Conservation (phyloP, 2,329 filamentous ascomycete species). For the Gremmenia infestans region DNA sequence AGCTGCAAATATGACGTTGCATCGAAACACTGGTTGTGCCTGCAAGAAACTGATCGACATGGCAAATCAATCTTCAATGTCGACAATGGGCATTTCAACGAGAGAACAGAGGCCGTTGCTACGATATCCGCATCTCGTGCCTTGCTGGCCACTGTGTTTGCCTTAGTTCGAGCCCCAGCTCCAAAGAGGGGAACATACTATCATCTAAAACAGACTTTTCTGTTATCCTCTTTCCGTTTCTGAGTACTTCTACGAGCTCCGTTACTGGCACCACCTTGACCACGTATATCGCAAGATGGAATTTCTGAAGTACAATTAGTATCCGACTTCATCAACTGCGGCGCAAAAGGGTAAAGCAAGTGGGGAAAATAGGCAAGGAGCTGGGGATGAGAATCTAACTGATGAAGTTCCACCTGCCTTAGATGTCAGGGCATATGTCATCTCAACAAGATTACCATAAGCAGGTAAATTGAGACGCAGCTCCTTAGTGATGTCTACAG, state of each 20-base stretch:
- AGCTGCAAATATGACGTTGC: conserved; percentile 86
- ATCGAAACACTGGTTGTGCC: conserved; percentile 93
- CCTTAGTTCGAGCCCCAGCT: background rate
- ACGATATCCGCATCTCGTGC: conserved; percentile 86
- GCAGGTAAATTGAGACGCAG: conserved; percentile 62
- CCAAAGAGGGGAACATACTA: conserved; percentile 49
- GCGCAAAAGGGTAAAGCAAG: conserved; percentile 14
- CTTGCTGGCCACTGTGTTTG: conserved; percentile 65
- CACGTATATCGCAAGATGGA: conserved; percentile 66
- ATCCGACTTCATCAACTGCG: conserved; percentile 5
- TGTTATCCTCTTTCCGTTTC: conserved; percentile 64
- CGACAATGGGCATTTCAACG: conserved; percentile 86
- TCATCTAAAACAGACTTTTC: conserved; percentile 80
- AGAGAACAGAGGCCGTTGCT: conserved; percentile 81
- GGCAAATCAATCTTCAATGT: conserved; percentile 77
- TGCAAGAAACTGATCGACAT: conserved; percentile 73
- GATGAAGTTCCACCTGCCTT: conserved; percentile 55
- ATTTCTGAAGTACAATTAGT: conserved; percentile 50
- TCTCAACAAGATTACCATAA: conserved; percentile 72
- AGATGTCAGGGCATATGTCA: conserved; percentile 87
- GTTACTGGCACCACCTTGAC: conserved; percentile 69
- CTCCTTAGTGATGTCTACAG: conserved; percentile 80
- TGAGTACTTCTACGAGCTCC: conserved; percentile 64
- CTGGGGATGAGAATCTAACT: conserved; percentile 21
- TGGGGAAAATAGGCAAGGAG: conserved; percentile 10